These are phyloP conservation scores for Kazachstania viticola DNA, from an alignment of 805 yeast genomes.

Conservation along the genomic window DNA sequence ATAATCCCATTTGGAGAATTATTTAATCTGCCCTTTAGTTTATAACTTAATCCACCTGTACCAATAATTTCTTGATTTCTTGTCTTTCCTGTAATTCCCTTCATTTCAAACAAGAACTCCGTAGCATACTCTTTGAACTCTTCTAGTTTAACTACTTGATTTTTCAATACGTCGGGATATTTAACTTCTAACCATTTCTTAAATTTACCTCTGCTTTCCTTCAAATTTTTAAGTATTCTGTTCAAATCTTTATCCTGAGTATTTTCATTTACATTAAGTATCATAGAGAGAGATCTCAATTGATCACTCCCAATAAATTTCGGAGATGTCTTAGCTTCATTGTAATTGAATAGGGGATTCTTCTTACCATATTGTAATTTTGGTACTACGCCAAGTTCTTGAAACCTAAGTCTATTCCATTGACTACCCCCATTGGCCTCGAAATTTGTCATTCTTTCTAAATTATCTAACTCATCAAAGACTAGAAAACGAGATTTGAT, in stretches of 20 bases:
- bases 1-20: constrained; percentile 64
- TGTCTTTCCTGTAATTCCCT: too few relatives aligned
- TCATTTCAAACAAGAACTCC: constrained; percentile 30
- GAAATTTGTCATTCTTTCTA: constrained; percentile 57
- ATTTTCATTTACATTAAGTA: too few relatives aligned
- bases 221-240: constrained; percentile 2
- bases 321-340: constrained; percentile 6
- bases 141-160: constrained; percentile 20
- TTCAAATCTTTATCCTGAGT: too few relatives aligned
- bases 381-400: constrained; percentile 47
- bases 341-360: constrained; percentile 27
- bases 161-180: constrained; percentile 33
- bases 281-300: too few relatives aligned
- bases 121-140: constrained; percentile 30
- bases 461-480: constrained; percentile 54
- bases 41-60: constrained; percentile 67
- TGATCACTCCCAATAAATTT: too few relatives aligned
- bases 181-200: constrained; percentile 41
- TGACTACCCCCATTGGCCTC: constrained; percentile 47
- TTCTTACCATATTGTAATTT: constrained; percentile 13
- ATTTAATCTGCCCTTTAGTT: constrained; percentile 52
- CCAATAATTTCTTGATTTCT: constrained; percentile 34
- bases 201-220: constrained; percentile 35
- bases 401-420: constrained; percentile 53
- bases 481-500: constrained; percentile 48